Conservation (phyloP, 108 stramenopile genomes). For the Schizochytrium sp. region DNA sequence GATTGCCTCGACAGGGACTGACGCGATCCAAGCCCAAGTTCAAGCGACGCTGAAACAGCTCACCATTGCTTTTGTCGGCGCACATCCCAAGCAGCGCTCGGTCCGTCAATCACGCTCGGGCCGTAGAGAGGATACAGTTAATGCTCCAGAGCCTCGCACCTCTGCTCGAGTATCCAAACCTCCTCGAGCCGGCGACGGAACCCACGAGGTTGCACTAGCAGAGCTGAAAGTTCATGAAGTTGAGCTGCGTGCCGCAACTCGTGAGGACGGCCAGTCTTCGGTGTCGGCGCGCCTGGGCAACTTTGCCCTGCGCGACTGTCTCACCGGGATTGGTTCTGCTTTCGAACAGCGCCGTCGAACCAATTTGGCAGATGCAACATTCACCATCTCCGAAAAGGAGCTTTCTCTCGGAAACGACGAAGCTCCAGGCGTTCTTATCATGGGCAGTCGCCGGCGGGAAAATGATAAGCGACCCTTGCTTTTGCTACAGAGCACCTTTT, state of each 20-base stretch:
- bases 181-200: not conserved
- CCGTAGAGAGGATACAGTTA: not conserved
- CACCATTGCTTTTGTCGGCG: not conserved
- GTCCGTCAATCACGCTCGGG: not conserved
- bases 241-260: not conserved
- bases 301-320: not conserved
- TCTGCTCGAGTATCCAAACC: not conserved
- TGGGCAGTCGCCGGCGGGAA: not conserved
- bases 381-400: not conserved
- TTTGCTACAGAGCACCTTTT: not conserved
- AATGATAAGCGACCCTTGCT: not conserved
- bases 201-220: not conserved
- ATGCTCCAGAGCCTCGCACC: too few relatives aligned
- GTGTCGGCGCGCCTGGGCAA: not conserved
- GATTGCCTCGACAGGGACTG: not conserved
- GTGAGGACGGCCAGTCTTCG: not conserved
- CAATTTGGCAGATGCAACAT: not conserved
- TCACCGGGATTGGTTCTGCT: not conserved
- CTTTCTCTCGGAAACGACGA: not conserved
- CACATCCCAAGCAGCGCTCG: not conserved
- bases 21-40: not conserved
- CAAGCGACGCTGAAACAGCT: not conserved
- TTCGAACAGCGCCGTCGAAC: not conserved
- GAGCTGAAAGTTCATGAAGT: not conserved
- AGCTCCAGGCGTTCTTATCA: not conserved